Evolutionary conservation across 768 basidiomycete species (phyloP).

Genomic region (Suillus americanus): DNA sequence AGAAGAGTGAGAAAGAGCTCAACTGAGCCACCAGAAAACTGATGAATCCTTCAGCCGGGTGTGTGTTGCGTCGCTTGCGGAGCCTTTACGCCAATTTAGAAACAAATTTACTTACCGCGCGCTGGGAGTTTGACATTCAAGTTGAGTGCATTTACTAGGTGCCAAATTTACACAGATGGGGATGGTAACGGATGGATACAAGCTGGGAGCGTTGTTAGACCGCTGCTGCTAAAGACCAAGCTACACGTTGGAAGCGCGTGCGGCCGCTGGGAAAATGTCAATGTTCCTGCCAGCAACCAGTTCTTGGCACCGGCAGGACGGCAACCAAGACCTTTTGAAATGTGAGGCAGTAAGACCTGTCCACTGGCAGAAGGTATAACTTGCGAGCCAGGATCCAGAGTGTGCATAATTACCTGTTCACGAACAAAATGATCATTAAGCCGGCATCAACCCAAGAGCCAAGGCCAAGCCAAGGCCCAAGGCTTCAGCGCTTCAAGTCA

Average conservation of each 20-base stretch:
- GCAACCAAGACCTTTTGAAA: neutral
- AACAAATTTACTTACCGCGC: neutral
- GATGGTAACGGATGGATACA: neutral
- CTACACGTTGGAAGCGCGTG: neutral
- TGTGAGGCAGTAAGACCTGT: neutral
- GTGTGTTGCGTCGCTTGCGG: too few relatives aligned
- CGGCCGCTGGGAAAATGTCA: neutral
- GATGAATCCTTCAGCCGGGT: too few relatives aligned
- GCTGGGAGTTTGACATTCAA: neutral
- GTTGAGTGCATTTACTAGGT: too few relatives aligned
- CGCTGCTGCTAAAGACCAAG: neutral
- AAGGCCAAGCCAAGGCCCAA: too few relatives aligned
- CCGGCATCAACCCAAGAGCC: too few relatives aligned
- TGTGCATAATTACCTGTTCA: neutral
- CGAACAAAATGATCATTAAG: neutral
- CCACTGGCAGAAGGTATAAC: neutral
- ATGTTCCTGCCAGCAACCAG: neutral
- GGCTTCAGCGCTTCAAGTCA: neutral
- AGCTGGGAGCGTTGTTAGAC: neutral
- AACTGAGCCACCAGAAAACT: neutral
- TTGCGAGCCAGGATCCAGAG: neutral
- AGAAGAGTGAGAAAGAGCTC: neutral
- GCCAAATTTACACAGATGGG: neutral
- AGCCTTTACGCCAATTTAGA: too few relatives aligned
- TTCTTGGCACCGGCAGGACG: neutral